Evolutionary conservation across 331 rosid genomes (phyloP), one percentile per base, ranked within the genome.

Genomic region (Spiraea crenata): DNA sequence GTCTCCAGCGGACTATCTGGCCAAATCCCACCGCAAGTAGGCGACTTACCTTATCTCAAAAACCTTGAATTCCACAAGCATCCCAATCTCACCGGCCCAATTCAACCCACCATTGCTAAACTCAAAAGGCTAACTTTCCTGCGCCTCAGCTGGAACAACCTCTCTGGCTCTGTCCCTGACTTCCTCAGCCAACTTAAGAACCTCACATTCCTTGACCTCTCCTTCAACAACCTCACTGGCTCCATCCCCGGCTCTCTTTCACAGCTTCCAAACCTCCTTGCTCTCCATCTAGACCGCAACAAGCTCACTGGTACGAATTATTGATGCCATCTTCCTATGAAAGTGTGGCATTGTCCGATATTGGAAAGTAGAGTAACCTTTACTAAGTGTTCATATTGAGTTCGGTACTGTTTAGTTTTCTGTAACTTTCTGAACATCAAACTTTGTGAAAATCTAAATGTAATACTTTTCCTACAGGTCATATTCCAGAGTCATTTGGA

Each of bases 51-150:
- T 0, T 88, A 38, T 51, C 81, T 88, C 0, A 47, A 80, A 57
- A 66, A 40, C 51, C 86, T 92, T 8, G 78, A 64, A 0, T 66
- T 89, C 67, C 95, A 82, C 62, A 83, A 86, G 50, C 86, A 74
- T 2, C 74, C 92, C 11, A 85, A 79, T 16, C 83, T 90, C 38
- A 82, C 79, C 0, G 96, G 95, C 56, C 87, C 95, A 7, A 82
- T 92, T 37, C 92, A 79, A 50, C 92, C 95, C 62, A 14, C 89
- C 72, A 86, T 92, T 1, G 77, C 80, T 12, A 87, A 87, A 51
- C 92, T 89, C 55, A 48, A 77, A 0, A 51, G 40, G 5, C 95
- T 88, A 72, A 75, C 52, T n/a, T 12, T 0, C 61, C 86, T 88
- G 8, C 13, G 42, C 12, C 72, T 92, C 10, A 78, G 75, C 63